Evolutionary conservation across 2,329 filamentous ascomycete species (phyloP).

Genomic region (Dactylellina haptotyla): DNA sequence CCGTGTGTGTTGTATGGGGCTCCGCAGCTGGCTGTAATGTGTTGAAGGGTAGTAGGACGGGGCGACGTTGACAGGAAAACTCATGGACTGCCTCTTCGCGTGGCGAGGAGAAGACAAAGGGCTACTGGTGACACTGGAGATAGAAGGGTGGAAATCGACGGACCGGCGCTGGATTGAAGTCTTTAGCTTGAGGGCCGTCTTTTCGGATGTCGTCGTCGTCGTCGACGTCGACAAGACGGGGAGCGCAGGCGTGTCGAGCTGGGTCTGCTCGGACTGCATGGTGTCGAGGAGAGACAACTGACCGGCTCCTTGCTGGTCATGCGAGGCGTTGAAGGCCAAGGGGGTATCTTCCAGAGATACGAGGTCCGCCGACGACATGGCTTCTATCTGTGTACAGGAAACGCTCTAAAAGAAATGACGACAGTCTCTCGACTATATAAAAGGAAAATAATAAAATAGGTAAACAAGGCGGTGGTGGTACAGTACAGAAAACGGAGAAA

Average conservation of each 20-base stretch:
- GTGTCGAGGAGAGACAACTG: conserved; percentile 30
- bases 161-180: conserved; percentile 40
- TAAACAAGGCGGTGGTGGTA: too few relatives aligned
- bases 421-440: too few relatives aligned
- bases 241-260: conserved; percentile 33
- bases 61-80: conserved; percentile 48
- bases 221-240: conserved; percentile 8
- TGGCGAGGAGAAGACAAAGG: conserved; percentile 33
- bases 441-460: too few relatives aligned
- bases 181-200: conserved; percentile 27
- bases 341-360: conserved; percentile 54
- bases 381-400: conserved; percentile 5
- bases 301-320: conserved; percentile 6
- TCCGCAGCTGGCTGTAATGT: conserved; percentile 48
- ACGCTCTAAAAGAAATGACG: too few relatives aligned
- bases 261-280: conserved; percentile 31
- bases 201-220: too few relatives aligned
- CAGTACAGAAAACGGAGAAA: neutral
- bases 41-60: conserved; percentile 50
- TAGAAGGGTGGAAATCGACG: conserved; percentile 47
- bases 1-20: conserved; percentile 45
- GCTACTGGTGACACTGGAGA: conserved; percentile 27
- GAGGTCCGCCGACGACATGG: conserved; percentile 47
- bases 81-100: conserved; percentile 44
- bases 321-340: conserved; percentile 13